phyloP scores from a whole-genome alignment of 2,329 filamentous ascomycete genomes.

The Lecanicillium sp. region DNA sequence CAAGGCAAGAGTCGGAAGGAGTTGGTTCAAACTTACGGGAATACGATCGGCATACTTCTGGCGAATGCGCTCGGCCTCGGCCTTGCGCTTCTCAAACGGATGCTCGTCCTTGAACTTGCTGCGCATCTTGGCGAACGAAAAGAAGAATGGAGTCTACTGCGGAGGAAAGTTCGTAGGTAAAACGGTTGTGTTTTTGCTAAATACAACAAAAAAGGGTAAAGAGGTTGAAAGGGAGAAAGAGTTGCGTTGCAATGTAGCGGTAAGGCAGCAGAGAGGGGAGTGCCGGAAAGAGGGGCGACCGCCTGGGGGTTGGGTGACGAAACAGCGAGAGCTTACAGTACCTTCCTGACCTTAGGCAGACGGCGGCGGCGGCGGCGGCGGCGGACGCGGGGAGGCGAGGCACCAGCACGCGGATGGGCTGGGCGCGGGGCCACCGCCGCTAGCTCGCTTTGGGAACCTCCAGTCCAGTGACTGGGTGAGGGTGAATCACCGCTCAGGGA shows the following conservation, averaged over 20 bases:
- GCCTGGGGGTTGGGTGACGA: slow-evolving; percentile 10
- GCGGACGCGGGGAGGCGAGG: slow-evolving; percentile 12
- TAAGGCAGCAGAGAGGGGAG: slow-evolving; percentile 18
- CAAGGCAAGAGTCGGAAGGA: not conserved
- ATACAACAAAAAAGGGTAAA: slow-evolving; percentile 7
- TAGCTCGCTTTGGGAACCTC: slow-evolving; percentile 11
- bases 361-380: too few relatives aligned
- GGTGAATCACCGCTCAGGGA: slow-evolving; percentile 4
- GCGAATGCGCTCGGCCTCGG: slow-evolving; percentile 96
- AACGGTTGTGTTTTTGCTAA: slow-evolving; percentile 1
- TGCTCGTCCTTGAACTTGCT: slow-evolving; percentile 99
- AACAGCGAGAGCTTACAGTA: slow-evolving; percentile 12
- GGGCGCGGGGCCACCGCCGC: slow-evolving; percentile 5
- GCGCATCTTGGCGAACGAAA: slow-evolving; percentile 60
- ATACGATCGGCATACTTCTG: slow-evolving; percentile 99
- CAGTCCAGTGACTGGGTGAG: not conserved
- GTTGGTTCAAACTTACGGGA: slow-evolving; percentile 68
- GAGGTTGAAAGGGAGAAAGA: slow-evolving; percentile 5
- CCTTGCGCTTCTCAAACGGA: slow-evolving; percentile 99
- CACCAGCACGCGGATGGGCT: not conserved
- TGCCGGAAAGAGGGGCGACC: slow-evolving; percentile 17
- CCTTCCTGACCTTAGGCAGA: too few relatives aligned
- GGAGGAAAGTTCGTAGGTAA: not conserved
- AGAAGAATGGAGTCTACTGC: slow-evolving; percentile 3
- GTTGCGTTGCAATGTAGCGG: slow-evolving; percentile 13